Conservation (phyloP, 2,329 filamentous ascomycete species). For the Graphilbum fragrans region DNA sequence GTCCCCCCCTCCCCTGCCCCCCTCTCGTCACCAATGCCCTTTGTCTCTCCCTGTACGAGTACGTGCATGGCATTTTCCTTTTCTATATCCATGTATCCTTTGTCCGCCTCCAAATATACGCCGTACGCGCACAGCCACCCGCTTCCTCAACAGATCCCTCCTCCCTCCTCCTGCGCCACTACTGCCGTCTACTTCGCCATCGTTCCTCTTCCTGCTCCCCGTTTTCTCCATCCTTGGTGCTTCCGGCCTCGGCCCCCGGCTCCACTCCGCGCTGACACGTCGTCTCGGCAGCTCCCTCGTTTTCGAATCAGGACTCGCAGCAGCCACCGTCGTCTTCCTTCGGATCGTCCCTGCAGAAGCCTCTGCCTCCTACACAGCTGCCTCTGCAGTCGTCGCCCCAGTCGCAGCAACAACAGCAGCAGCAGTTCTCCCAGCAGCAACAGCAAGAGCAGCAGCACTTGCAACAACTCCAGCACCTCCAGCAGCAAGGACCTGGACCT, state of each 20-base stretch:
- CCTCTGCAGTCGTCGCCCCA: constrained; percentile 12
- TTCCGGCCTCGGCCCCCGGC: not conserved
- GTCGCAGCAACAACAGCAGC: constrained; percentile 19
- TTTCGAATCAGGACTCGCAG: constrained; percentile 6
- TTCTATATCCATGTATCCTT: no score
- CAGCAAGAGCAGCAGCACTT: constrained; percentile 19
- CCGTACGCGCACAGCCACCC: no score
- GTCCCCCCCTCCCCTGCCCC: not conserved
- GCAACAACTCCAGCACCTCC: constrained; percentile 1
- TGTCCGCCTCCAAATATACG: no score
- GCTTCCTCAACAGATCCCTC: no score
- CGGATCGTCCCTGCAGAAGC: constrained; percentile 5
- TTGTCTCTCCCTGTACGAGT: not conserved
- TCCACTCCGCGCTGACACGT: constrained; percentile 1
- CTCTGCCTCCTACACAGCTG: constrained; percentile 10
- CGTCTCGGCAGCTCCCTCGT: constrained; percentile 6
- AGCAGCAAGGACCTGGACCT: no score
- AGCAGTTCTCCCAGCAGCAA: constrained; percentile 13
- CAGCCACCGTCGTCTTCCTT: not conserved
- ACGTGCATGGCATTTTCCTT: no score
- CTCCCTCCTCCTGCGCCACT: no score
- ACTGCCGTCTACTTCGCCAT: not conserved
- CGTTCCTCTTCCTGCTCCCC: not conserved
- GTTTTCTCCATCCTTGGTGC: not conserved
- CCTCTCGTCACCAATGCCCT: not conserved